Evolutionary conservation across 148 eudicot species (phyloP), one percentile per base, ranked within the genome.

Genomic region (Pouteria glomerata): DNA sequence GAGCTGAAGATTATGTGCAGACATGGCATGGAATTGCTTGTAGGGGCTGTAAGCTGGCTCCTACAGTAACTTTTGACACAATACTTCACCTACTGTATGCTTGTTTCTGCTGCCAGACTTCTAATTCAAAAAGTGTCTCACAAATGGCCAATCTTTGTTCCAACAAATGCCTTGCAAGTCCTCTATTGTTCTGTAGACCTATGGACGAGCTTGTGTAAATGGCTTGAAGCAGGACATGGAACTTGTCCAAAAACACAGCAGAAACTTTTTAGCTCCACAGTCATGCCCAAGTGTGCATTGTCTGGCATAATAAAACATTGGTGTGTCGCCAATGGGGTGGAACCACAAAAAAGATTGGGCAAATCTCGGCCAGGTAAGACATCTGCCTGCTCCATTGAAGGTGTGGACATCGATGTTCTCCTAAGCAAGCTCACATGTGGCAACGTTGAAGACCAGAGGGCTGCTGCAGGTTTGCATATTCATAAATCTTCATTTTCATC

Each of bases 231-330:
- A 8, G 73, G 73, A 44, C 73, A 70, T 57, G 26, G 53, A 42
- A 26, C 73, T 41, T 70, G 73, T 70, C 73, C 73, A 57, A 70
- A 70, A 53, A 70, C 64, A 11, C 64, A 29, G 23, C 64, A 57
- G 52, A 42, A 42, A 24, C 62, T 69, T 23, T 21, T 37, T 14
- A 57, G 55, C 41, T 39, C 37, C 8, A 12, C 64, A 2, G 50
- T 70, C 39, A 70, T 64, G 19, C 73, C 63, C n/a, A n/a, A n/a
- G n/a, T 70, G 41, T 70, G 73, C 27, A 1, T 29, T 70, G 19
- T 44, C 64, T 57, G 57, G 73, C 53, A 30, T 70, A 30, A 70
- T 70, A 57, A 23, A 63, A n/a, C 18, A 14, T 5, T 70, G 73
- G 63, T 70, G 73, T 15, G 73, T 56, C 37, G 37, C 21, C 27